Evolutionary conservation across 208 protist species (phyloP).

Genomic region (Angomonas desouzai): DNA sequence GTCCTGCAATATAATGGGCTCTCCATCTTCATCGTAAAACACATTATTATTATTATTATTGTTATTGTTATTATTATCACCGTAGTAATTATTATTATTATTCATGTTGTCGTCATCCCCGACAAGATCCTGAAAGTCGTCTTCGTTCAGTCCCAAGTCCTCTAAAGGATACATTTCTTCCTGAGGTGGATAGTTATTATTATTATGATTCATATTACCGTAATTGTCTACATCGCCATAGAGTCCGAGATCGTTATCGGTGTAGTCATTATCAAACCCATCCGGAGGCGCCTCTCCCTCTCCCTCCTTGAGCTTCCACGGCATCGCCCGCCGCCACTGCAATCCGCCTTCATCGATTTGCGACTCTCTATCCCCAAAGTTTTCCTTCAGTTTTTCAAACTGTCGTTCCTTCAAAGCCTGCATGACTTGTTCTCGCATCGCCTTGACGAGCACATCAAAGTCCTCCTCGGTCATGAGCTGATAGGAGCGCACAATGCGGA

Average conservation of each 20-base stretch:
- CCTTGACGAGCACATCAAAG: slow-evolving; percentile 67
- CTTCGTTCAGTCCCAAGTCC: slow-evolving; percentile 15
- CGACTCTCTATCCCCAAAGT: slow-evolving; percentile 67
- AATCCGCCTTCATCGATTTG: slow-evolving; percentile 55
- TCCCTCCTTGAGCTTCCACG: slow-evolving; percentile 5
- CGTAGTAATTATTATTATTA: background rate
- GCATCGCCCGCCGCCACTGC: slow-evolving; percentile 42
- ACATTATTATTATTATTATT: slow-evolving; percentile 11
- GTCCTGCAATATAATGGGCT: background rate
- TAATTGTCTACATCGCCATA: background rate
- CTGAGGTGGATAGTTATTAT: background rate
- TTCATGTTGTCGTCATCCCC: slow-evolving; percentile 28
- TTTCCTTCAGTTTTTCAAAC: slow-evolving; percentile 67
- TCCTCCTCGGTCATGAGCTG: slow-evolving; percentile 82
- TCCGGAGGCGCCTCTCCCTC: background rate
- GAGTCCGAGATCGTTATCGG: background rate
- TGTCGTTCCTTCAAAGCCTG: slow-evolving; percentile 54
- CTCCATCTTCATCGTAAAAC: slow-evolving; percentile 10
- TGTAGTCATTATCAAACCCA: background rate
- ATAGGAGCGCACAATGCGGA: slow-evolving; percentile 84
- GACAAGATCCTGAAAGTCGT: slow-evolving; percentile 17
- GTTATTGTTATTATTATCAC: background rate
- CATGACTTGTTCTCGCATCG: slow-evolving; percentile 67
- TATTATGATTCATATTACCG: slow-evolving; percentile 1
- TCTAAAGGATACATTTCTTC: slow-evolving; percentile 24